Percentiles rank a stretch among this genome's conserved stretches.
Conservation (phyloP, 225 moss, liverwort and hornwort genomes). For the Straminergon stramineum region DNA sequence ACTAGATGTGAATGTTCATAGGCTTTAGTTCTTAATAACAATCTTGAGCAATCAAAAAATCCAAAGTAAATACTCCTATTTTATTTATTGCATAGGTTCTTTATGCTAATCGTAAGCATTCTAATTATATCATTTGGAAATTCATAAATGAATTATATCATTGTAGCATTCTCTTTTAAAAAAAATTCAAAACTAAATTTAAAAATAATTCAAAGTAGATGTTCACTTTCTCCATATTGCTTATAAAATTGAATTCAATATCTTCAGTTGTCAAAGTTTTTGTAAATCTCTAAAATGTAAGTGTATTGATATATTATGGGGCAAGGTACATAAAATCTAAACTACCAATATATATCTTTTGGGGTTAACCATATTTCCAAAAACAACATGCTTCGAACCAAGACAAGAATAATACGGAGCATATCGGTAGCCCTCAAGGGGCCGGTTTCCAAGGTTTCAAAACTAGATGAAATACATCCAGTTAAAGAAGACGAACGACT, state of each 20-base stretch:
- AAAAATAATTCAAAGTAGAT: background rate
- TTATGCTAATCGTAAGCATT: background rate
- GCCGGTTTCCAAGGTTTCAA: background rate
- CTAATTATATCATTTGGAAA: background rate
- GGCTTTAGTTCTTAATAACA: background rate
- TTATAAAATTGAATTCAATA: background rate
- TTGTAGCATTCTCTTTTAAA: no score
- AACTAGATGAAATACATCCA: background rate
- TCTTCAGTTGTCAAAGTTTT: background rate
- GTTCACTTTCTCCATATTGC: background rate
- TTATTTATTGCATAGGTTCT: background rate
- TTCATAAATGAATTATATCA: no score
- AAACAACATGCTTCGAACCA: background rate
- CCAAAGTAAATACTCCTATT: background rate
- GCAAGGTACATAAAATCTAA: background rate
- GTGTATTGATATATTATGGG: background rate
- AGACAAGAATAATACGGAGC: background rate
- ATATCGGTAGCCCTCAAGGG: background rate
- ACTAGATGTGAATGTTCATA: background rate
- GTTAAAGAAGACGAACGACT: background rate
- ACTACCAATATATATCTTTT: background rate
- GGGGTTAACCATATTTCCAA: background rate
- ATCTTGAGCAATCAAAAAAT: background rate
- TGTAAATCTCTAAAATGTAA: background rate
- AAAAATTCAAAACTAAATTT: background rate